Percentiles rank a stretch among this genome's conserved stretches.
Evolutionary conservation across 2,329 filamentous ascomycete species (phyloP).

Genomic region (Didymella arachidicola): DNA sequence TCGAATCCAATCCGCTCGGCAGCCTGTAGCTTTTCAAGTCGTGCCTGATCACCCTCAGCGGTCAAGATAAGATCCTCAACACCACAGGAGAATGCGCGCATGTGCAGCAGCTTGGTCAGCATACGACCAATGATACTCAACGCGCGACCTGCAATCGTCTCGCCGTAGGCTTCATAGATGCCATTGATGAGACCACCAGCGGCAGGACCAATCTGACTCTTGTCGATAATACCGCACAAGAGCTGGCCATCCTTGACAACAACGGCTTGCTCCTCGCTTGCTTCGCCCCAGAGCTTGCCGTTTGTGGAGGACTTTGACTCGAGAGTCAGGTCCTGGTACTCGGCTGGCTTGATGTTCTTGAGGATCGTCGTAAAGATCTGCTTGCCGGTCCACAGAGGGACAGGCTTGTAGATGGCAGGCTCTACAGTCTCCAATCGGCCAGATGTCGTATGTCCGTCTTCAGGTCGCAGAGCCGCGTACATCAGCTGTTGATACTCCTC

Average conservation of each 20-base stretch:
- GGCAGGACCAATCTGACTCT: conserved; percentile 89
- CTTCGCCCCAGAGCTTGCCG: conserved; percentile 76
- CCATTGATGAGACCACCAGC: conserved; percentile 89
- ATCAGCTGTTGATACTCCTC: conserved; percentile 93
- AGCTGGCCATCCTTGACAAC: conserved; percentile 87
- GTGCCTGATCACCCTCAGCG: conserved; percentile 74
- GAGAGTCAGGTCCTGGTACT: conserved; percentile 80
- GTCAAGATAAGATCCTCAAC: conserved; percentile 95
- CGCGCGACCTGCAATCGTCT: conserved; percentile 82
- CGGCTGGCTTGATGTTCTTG: conserved; percentile 84
- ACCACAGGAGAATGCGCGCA: conserved; percentile 95
- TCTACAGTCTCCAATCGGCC: conserved; percentile 82
- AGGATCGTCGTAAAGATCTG: conserved; percentile 92
- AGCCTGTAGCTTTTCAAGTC: conserved; percentile 72
- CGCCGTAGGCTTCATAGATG: conserved; percentile 91
- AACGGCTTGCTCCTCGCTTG: conserved; percentile 81
- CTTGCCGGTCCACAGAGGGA: conserved; percentile 90
- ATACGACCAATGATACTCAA: conserved; percentile 89
- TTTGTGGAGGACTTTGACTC: conserved; percentile 80
- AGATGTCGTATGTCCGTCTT: conserved; percentile 84
- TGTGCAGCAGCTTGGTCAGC: conserved; percentile 87
- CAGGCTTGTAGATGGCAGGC: conserved; percentile 83
- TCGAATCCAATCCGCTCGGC: conserved; percentile 76
- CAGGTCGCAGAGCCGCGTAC: conserved; percentile 87
- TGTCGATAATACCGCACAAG: conserved; percentile 90